A percentile compares a stretch with the other conserved stretches of the same genome.
Conservation (phyloP, 73 alveolate species). For the Paramecium sonneborni region DNA sequence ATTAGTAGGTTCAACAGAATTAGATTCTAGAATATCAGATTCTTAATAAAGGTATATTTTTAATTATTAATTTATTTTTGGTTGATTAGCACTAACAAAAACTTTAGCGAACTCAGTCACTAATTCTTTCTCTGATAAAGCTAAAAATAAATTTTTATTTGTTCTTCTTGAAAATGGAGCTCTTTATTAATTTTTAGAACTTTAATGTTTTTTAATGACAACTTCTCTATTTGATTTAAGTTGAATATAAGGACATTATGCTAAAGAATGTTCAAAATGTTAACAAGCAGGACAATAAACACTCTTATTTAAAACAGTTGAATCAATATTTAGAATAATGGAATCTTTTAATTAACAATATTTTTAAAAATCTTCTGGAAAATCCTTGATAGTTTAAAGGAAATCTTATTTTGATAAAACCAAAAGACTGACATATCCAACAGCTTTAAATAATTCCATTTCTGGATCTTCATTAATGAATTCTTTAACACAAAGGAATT, state of each 20-base stretch:
- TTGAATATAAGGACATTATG: background rate
- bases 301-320: background rate
- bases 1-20: background rate
- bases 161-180: background rate
- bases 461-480: constrained; percentile 9
- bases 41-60: background rate
- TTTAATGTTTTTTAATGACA: background rate
- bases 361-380: constrained; percentile 13
- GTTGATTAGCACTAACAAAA: background rate
- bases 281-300: constrained; percentile 51
- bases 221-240: background rate
- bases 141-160: background rate
- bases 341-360: constrained; percentile 17
- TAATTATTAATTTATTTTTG: background rate
- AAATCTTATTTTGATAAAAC: constrained; percentile 32
- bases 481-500: constrained; percentile 33
- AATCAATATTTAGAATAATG: background rate
- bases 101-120: background rate
- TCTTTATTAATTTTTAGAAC: background rate
- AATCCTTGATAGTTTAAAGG: background rate
- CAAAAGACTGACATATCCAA: constrained; percentile 51
- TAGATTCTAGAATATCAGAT: background rate
- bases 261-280: background rate
- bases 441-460: constrained; percentile 45
- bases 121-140: background rate